Conservation (phyloP, 1,284 basidiomycete species). For the Somion occarium region DNA sequence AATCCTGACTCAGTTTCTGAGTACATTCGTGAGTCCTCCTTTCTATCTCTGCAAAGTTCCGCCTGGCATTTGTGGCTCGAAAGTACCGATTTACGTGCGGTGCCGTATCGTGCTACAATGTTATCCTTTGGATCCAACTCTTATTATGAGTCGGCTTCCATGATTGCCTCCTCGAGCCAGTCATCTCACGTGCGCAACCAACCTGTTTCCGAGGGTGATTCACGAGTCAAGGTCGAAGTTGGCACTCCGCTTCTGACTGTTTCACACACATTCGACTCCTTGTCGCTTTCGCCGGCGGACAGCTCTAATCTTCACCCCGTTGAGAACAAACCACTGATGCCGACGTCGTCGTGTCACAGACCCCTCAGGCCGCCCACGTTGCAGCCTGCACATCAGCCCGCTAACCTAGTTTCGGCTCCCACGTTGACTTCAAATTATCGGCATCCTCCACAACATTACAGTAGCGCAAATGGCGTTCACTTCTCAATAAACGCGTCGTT, state of each 20-base stretch:
- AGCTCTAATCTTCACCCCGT: conserved; percentile 21
- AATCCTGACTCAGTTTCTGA: conserved; percentile 14
- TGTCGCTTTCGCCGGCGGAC: conserved; percentile 19
- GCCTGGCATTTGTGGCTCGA: conserved; percentile 13
- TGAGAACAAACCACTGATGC: conserved; percentile 34
- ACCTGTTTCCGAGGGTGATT: conserved; percentile 9
- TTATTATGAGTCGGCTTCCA: conserved; percentile 8
- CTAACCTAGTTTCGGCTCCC: conserved; percentile 28
- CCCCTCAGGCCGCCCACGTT: conserved; percentile 32
- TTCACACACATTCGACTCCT: conserved; percentile 15
- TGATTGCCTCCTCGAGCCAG: conserved; percentile 12
- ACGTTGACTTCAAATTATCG: conserved; percentile 34
- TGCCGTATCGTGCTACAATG: conserved; percentile 1
- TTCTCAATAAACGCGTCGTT: conserved; percentile 30
- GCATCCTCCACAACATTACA: conserved; percentile 22
- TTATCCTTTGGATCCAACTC: background rate
- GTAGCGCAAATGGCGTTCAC: conserved; percentile 32
- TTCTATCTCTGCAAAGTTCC: conserved; percentile 6
- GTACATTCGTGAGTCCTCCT: conserved; percentile 16
- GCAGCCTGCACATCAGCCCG: conserved; percentile 30
- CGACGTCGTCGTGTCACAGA: conserved; percentile 38
- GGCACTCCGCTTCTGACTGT: conserved; percentile 15
- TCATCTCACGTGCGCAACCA: conserved; percentile 7
- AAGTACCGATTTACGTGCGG: background rate
- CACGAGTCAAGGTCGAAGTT: conserved; percentile 17